A percentile compares a stretch with the other conserved stretches of the same genome.
Conservation (phyloP, 176 grass and related monocot genomes). For the Carex scoparia region DNA sequence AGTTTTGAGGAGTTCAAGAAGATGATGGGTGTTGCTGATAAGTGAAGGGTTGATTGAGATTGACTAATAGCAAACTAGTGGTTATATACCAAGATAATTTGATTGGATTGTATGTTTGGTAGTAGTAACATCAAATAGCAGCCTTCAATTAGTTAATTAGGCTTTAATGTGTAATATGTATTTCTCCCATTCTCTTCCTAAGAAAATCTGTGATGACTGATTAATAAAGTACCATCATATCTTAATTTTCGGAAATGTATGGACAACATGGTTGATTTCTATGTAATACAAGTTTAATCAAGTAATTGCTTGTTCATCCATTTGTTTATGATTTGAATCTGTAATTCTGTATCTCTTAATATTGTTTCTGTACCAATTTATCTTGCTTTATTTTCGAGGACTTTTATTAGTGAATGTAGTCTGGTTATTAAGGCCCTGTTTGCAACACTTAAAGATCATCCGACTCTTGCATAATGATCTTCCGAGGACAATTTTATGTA, state of each 20-base stretch:
- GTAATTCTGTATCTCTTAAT: not conserved
- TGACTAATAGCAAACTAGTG: not conserved
- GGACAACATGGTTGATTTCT: not conserved
- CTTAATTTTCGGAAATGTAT: not conserved
- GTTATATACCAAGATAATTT: not conserved
- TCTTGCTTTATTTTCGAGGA: not conserved
- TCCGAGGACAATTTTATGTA: too few species aligned
- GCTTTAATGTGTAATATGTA: not conserved
- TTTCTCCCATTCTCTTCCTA: not conserved
- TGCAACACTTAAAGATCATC: too few species aligned
- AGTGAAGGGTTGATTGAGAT: not conserved
- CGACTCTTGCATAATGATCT: too few species aligned
- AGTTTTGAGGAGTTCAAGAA: slow-evolving; percentile 86
- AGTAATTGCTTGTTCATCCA: not conserved
- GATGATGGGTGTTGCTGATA: slow-evolving; percentile 47
- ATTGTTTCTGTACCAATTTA: not conserved
- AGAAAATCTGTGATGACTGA: not conserved
- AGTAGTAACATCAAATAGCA: not conserved
- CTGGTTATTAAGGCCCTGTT: too few species aligned
- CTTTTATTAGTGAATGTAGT: too few species aligned
- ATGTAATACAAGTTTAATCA: not conserved
- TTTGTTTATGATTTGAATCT: not conserved
- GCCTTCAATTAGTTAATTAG: not conserved
- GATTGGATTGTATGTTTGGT: not conserved
- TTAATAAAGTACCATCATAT: not conserved